Base-by-base conservation (phyloP, 495 filamentous ascomycete genomes). In the Opeltia flavorubescens region DNA sequence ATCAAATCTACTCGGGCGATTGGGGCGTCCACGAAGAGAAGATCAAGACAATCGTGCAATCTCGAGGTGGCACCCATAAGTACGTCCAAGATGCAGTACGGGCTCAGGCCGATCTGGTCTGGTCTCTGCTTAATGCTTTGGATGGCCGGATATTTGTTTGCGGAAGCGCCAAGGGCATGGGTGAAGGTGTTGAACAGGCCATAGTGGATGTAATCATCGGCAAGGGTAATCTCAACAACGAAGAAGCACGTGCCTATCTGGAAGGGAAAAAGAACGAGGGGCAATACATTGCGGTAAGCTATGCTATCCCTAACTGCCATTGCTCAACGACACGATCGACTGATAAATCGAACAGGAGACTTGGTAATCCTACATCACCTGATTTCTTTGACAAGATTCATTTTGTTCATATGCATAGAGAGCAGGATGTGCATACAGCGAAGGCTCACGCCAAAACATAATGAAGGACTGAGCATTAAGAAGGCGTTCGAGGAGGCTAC, bases 81-180 rank as follows among this genome's bases (percentile, higher is more conserved):
- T 91, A 94, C 55, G 86, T 93, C 7, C 86, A 91, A 55, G 86
- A 91, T 53, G 88, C 93, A 59, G 87, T 89, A 1, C 62, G 77
- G 17, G 71, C 81, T 33, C 91, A 95, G 60, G 87, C 87, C 2
- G 89, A 98, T 61, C 71, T 96, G 17, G 91, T 98, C 15, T 98
- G 93, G 91, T 89, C 81, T 58, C 83, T 96, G 43, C 83, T 95
- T 66, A 95, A 95, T 61, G 75, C 86, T 20, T 67, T 95, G 7
- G 91, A 98, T 56, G 91, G 91, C 0, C 75, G 91, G 9, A 78
- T 98, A 13, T 98, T 96, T 60, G 91, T 98, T 25, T 96, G 93
- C 56, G 91, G 91, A 17, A 89, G 83, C 57, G 83, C 77, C 49
- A 84, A 86, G 67, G 91, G 91, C 5, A 98, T 98, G 91, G 91